A percentile compares a stretch with the other conserved stretches of the same genome.
Conservation (phyloP, 2,329 filamentous ascomycete species). For the Davidsoniella neocaledoniae region DNA sequence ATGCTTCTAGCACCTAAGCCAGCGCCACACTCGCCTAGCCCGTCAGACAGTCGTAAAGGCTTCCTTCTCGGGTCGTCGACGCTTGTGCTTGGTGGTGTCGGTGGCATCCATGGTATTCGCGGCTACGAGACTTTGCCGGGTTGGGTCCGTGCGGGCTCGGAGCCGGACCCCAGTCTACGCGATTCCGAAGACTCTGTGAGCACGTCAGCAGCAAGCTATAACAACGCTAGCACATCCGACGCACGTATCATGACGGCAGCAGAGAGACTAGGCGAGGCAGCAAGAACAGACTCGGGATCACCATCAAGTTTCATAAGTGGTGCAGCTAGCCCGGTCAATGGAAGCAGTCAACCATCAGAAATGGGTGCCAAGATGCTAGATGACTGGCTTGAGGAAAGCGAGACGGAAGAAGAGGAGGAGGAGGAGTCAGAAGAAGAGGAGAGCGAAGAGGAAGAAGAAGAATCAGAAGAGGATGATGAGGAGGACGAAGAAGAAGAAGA, state of each 20-base stretch:
- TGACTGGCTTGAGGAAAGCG: constrained; percentile 74
- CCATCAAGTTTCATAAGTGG: constrained; percentile 10
- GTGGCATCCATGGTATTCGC: constrained; percentile 52
- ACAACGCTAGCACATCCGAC: too few species aligned
- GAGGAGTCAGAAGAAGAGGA: constrained; percentile 35
- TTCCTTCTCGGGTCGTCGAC: constrained; percentile 73
- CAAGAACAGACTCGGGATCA: constrained; percentile 23
- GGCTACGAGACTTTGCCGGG: constrained; percentile 68
- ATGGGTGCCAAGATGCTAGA: constrained; percentile 63
- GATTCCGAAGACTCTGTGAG: constrained; percentile 33
- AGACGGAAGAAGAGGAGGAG: constrained; percentile 38
- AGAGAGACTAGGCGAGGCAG: constrained; percentile 45
- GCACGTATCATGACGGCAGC: constrained; percentile 34
- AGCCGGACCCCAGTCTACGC: constrained; percentile 61
- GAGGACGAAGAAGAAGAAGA: constrained; percentile 25
- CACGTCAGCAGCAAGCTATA: constrained; percentile 12
- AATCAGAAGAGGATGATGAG: constrained; percentile 30
- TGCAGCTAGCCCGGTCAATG: constrained; percentile 6
- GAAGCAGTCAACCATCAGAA: constrained; percentile 23
- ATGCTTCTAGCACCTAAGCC: constrained; percentile 90
- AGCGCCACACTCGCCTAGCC: constrained; percentile 75
- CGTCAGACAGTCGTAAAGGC: constrained; percentile 65
- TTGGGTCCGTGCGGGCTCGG: constrained; percentile 66
- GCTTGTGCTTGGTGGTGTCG: constrained; percentile 63
- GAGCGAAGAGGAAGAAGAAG: constrained; percentile 30